Base-by-base conservation (phyloP, 2,329 filamentous ascomycete species). In the Calonectria pauciramosa region DNA sequence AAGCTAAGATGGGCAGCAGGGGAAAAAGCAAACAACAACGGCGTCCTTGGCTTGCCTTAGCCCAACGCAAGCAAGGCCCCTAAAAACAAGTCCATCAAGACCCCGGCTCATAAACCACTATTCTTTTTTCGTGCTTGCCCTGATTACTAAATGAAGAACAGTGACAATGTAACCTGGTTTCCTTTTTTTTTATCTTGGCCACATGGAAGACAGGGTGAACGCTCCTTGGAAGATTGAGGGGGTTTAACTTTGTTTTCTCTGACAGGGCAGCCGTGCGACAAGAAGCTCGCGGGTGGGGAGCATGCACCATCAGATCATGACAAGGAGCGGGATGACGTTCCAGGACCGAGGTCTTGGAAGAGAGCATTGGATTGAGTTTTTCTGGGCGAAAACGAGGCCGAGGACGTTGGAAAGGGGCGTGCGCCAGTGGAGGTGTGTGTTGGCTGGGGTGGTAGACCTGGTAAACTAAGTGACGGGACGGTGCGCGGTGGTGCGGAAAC, bases 331-430 rank as follows among this genome's bases (percentile, higher is more conserved):
- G 71, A 68, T 54, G 36, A 60, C 52, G 66, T 51, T 51, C 71
- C 71, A 73, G 51, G 56, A 59, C 71, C 71, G 56, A 73, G 60
- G 71, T 51, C 51, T 70, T 54, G 59, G 67, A 66, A 52, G 54
- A 52, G 54, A 34, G 41, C 23, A 63, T 52, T 66, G 59, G 36
- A 63, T 63, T 63, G 56, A 63, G 56, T 63, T 63, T 70, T 73
- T 47, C n/a, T 47, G 20, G 26, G 26, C n/a, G 49, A 41, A 41
- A 60, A 30, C 20, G 34, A 51, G 36, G 64, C 60, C 56, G 11
- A 47, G 20, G 30, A 64, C 32, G 71, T 60, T 70, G 20, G 49
- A 23, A 34, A 41, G 56, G 70, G 44, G 36, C 56, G 56, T 63
- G 49, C 44, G 52, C 32, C 16, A 18, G 28, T 30, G 34, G n/a